Evolutionary conservation across 148 eudicot genomes (phyloP).

Genomic region (Persicaria maculosa): DNA sequence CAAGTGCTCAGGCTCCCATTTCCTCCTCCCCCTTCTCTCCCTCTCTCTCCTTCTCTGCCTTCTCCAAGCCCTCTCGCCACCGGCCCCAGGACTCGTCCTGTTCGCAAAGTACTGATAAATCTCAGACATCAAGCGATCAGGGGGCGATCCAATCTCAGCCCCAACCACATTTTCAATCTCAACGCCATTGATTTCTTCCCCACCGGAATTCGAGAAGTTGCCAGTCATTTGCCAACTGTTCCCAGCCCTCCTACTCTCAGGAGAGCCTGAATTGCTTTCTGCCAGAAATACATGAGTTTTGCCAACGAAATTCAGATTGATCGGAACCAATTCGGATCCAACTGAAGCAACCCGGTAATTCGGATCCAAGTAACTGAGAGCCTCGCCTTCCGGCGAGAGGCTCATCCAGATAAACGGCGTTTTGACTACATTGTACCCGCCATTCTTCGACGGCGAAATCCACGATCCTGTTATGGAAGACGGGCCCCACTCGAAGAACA

Average conservation of each 20-base stretch:
- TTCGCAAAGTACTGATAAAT: conserved; percentile 85
- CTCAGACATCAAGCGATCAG: conserved; percentile 60
- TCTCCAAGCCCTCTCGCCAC: conserved; percentile 68
- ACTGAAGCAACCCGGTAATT: conserved; percentile 18
- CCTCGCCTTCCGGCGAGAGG: conserved; percentile 36
- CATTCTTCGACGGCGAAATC: conserved; percentile 40
- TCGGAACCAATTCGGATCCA: conserved; percentile 30
- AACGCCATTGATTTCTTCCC: conserved; percentile 28
- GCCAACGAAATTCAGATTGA: conserved; percentile 64
- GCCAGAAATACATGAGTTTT: conserved; percentile 61
- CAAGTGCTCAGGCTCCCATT: conserved; percentile 83
- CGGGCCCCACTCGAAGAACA: conserved; percentile 81
- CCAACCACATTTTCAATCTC: conserved; percentile 26
- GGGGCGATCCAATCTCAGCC: conserved; percentile 43
- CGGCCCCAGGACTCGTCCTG: conserved; percentile 57
- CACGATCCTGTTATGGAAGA: conserved; percentile 56
- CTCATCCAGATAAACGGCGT: conserved; percentile 63
- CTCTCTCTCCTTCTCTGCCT: conserved; percentile 83
- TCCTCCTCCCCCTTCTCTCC: conserved; percentile 60
- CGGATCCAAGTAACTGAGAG: conserved; percentile 40
- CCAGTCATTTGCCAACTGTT: conserved; percentile 17
- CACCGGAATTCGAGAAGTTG: conserved; percentile 24
- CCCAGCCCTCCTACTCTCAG: conserved; percentile 7
- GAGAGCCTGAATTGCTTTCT: conserved; percentile 30
- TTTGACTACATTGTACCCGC: conserved; percentile 43